Evolutionary conservation across 345 rosid genomes (phyloP).

Genomic region (Pugionium cornutum): DNA sequence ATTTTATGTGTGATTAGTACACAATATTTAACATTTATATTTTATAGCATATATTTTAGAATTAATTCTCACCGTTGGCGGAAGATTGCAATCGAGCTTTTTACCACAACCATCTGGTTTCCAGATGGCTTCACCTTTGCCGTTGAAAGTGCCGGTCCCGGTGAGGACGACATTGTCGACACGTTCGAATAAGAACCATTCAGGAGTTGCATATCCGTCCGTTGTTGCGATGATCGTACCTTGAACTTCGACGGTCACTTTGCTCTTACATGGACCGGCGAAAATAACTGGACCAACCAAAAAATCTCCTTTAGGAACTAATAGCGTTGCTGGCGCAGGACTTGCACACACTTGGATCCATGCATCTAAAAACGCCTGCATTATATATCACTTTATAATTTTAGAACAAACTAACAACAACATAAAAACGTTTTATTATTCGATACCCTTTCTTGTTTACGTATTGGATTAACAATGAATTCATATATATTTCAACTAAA

Average conservation of each 20-base stretch:
- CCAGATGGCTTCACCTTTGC: conserved; percentile 57
- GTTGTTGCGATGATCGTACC: conserved; percentile 53
- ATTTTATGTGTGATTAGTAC: neutral
- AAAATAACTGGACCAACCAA: conserved; percentile 49
- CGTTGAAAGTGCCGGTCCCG: conserved; percentile 69
- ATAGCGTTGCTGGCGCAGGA: conserved; percentile 47
- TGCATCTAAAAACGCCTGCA: conserved; percentile 54
- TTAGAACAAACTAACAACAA: too few relatives aligned
- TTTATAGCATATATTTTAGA: too few relatives aligned
- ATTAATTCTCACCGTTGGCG: conserved; percentile 47
- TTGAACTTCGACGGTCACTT: conserved; percentile 45
- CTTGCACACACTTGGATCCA: conserved; percentile 58
- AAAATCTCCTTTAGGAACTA: conserved; percentile 51
- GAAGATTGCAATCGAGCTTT: conserved; percentile 39
- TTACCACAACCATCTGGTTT: conserved; percentile 43
- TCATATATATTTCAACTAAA: too few relatives aligned
- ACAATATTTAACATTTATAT: too few relatives aligned
- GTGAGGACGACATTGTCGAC: conserved; percentile 49
- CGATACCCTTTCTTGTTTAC: too few relatives aligned
- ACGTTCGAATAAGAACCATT: conserved; percentile 55
- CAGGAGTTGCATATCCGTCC: conserved; percentile 32
- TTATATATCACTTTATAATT: too few relatives aligned
- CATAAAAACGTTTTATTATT: too few relatives aligned
- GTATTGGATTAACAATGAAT: too few relatives aligned
- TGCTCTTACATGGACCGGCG: conserved; percentile 59